These are phyloP conservation scores for Nicotiana otophora DNA, from an alignment of 257 asterid species.

Conservation along the genomic window DNA sequence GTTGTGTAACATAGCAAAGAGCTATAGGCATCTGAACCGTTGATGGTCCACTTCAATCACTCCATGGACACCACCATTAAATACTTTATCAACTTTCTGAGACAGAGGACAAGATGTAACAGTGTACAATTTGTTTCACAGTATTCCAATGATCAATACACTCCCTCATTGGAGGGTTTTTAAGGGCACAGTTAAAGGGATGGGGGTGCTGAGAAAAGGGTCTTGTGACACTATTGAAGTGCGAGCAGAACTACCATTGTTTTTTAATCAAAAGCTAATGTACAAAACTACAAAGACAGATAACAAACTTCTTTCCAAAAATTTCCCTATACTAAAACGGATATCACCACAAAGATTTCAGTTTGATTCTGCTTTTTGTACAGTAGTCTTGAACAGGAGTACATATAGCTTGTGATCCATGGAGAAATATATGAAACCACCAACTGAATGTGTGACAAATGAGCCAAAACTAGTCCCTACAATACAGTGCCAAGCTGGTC, in stretches of 20 bases:
- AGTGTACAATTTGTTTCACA: background rate
- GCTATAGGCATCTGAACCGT: background rate
- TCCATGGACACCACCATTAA: background rate
- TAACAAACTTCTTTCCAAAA: slow-evolving; percentile 17
- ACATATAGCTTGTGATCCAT: slow-evolving; percentile 73
- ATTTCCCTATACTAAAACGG: slow-evolving; percentile 18
- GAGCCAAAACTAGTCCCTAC: slow-evolving; percentile 88
- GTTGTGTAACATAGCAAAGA: background rate
- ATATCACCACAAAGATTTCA: slow-evolving; percentile 18
- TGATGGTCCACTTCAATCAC: background rate
- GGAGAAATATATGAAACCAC: slow-evolving; percentile 82
- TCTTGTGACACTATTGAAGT: slow-evolving; percentile 7
- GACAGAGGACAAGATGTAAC: background rate
- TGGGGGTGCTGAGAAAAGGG: background rate
- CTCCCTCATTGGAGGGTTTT: background rate
- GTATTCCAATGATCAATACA: background rate
- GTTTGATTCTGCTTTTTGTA: slow-evolving; percentile 62
- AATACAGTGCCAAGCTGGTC: slow-evolving; percentile 91
- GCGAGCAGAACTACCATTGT: slow-evolving; percentile 17
- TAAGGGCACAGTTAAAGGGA: background rate
- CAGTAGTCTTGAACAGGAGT: slow-evolving; percentile 73
- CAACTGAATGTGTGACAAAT: slow-evolving; percentile 80
- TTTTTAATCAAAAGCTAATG: slow-evolving; percentile 22
- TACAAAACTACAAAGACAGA: slow-evolving; percentile 29
- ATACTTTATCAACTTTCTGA: background rate